Base-by-base conservation (phyloP, 257 asterid species). In the Plantago major region DNA sequence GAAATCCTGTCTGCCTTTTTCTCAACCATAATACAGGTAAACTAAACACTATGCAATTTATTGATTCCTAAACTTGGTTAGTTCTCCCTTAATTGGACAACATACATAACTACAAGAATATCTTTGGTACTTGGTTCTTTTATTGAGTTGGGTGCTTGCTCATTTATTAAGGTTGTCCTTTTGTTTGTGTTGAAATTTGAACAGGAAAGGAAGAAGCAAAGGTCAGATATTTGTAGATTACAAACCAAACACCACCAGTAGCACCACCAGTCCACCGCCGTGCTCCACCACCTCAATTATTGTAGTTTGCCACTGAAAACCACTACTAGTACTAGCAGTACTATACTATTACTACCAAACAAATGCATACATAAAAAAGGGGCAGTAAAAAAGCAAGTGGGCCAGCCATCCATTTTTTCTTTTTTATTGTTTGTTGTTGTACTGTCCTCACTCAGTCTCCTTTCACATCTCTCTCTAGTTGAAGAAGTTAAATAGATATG, bases 11-110 rank as follows among this genome's bases (percentile, higher is more conserved):
- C 67, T 74, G 78, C 67, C 79, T 57, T 58, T 64, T 70, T 67
- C 60, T 71, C 80, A 69, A 73, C 76, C 81, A 64, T 62, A 69
- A 63, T 65, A 67, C 61, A 73, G 84, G 88, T 81, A 73, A 77
- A 60, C 10, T 40, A 60, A 33, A 33, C 40, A 33, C 40, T 60
- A 71, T 48, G 42, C 62, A 16, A 12, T 42, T 47, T 30, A 16
- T 44, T 69, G 60, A n/a, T 11, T 72, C 26, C 58, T 60, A 14
- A 55, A 48, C 28, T 42, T 33, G 8, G 40, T 55, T 40, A 15
- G 59, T 52, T 11, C 55, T n/a, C 51, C 46, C 19, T 51, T 14
- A 8, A 43, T 46, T 50, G 19, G 26, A 63, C 13, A 11, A 28
- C 49, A 62, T 70, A 57, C 15, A 11, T 18, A 46, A 60, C 55